phyloP scores from a whole-genome alignment of 768 basidiomycete genomes.

The Terana coerulea region DNA sequence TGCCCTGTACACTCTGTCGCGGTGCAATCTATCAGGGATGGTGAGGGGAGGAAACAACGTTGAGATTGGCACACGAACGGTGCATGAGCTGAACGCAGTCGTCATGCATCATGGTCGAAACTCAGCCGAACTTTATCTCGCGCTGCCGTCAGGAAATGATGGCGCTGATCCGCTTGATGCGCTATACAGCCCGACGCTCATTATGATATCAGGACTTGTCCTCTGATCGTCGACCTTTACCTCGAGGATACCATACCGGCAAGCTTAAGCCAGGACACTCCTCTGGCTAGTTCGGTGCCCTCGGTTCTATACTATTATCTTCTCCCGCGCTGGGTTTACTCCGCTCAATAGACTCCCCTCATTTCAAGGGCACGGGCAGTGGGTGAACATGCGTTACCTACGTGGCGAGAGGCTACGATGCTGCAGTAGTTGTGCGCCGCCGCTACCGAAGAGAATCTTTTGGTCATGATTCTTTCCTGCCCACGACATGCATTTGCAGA shows the following conservation, averaged over 20 bases:
- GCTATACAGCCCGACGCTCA: too few species aligned
- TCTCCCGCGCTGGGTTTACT: background rate
- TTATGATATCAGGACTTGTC: too few species aligned
- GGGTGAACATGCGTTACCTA: conserved; percentile 63
- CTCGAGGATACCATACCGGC: too few species aligned
- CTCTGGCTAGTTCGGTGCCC: conserved; percentile 66
- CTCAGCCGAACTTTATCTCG: background rate
- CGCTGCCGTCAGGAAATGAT: background rate
- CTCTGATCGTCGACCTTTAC: too few species aligned
- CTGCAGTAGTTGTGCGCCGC: conserved; percentile 52
- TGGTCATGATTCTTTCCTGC: too few species aligned
- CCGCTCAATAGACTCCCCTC: conserved; percentile 42
- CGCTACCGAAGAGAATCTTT: background rate
- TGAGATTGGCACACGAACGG: background rate
- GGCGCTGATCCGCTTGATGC: conserved; percentile 1
- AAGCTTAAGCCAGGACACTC: too few species aligned
- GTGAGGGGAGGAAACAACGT: background rate
- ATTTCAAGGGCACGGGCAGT: conserved; percentile 53
- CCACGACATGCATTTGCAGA: conserved; percentile 56
- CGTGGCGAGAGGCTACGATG: conserved; percentile 70
- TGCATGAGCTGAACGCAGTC: background rate
- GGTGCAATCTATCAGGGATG: background rate
- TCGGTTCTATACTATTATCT: conserved; percentile 40
- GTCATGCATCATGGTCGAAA: background rate
- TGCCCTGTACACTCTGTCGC: background rate